Base-by-base conservation (phyloP, 2,329 filamentous ascomycete species). In the Fusarium fujikuroi region DNA sequence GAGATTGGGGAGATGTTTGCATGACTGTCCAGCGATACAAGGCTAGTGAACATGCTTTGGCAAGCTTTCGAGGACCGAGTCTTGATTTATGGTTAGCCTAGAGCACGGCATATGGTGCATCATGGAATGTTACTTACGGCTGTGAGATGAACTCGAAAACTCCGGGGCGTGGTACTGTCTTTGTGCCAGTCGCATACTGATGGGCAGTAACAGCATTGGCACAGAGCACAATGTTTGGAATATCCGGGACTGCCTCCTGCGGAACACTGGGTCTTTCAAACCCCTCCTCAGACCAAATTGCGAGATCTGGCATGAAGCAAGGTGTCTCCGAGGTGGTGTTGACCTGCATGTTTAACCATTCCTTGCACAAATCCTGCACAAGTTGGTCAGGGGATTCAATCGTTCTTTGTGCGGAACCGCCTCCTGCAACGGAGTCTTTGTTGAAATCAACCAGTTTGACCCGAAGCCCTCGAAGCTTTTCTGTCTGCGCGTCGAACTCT, bases 91-190 rank as follows among this genome's bases (percentile, higher is more conserved):
- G 53, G 53, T 66, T 21, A 63, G 39, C 21, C 8, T 10, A 46
- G 14, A 19, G 21, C 4, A 8, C 21, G 11, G 2, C 23, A 21
- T 4, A 10, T 34, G 9, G 2, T 23, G 14, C 1, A 7, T 1
- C 1, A 30, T 18, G 7, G 5, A 2, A 11, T 10, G 1, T 6
- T 28, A 78, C 82, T 76, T 65, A 82, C 79, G 83, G 83, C 21
- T 82, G 82, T 18, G 82, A 81, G 18, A 84, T 78, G 32, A 83
- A 83, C 52, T 84, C 83, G 9, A 81, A 77, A 7, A 83, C 69
- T 4, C 75, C 76, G 32, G 68, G 69, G 4, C 63, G 52, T 2
- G 58, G 68, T 16, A 64, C 73, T 2, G 63, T 69, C 32, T 76
- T 69, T 40, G 72, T 49, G 2, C 70, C 76, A 30, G 54, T 76